Conservation (phyloP, 179 eudicot species). For the Silene noctiflora region DNA sequence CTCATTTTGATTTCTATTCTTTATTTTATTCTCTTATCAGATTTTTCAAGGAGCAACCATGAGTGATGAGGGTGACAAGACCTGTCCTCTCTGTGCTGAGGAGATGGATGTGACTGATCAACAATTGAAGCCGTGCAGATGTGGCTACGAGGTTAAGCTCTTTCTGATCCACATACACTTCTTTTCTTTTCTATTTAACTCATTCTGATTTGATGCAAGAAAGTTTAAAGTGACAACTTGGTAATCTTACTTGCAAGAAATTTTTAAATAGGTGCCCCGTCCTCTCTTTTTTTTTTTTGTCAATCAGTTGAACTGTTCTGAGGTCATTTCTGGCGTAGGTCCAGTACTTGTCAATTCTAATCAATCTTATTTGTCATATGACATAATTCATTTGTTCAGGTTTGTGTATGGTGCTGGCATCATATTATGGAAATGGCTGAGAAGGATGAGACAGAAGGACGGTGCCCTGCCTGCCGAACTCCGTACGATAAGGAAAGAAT, state of each 20-base stretch:
- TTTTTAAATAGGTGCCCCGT: no score
- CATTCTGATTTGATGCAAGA: no score
- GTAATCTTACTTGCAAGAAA: no score
- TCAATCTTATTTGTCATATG: not conserved
- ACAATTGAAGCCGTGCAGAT: constrained; percentile 90
- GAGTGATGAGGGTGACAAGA: constrained; percentile 89
- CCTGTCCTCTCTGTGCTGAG: constrained; percentile 91
- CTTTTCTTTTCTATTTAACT: no score
- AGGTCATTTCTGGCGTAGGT: not conserved
- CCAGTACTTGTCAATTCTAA: not conserved
- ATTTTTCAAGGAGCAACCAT: constrained; percentile 42
- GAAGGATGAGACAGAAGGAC: constrained; percentile 78
- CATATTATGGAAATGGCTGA: constrained; percentile 98
- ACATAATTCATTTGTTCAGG: constrained; percentile 32
- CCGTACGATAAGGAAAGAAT: constrained; percentile 81
- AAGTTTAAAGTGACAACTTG: no score
- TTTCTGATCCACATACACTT: no score
- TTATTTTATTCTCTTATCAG: not conserved
- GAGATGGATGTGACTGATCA: constrained; percentile 99
- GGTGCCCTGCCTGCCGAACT: constrained; percentile 84
- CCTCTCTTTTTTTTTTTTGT: not conserved
- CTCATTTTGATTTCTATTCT: not conserved
- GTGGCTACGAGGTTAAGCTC: constrained; percentile 74
- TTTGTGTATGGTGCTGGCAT: constrained; percentile 99
- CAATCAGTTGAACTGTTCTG: not conserved